phyloP scores from a whole-genome alignment of 1,284 basidiomycete genomes.

The Fomitiporia mediterranea region DNA sequence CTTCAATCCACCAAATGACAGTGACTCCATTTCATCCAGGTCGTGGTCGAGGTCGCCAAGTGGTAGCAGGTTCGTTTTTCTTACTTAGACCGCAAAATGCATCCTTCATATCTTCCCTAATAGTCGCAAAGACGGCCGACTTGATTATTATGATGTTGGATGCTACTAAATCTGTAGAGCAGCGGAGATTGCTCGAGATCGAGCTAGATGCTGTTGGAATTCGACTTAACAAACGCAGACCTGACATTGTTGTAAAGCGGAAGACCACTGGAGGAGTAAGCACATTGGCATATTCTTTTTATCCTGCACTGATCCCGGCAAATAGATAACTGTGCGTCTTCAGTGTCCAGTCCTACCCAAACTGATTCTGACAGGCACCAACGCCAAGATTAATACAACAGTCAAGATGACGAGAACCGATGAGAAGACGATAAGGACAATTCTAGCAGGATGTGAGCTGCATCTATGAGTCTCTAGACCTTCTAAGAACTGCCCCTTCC shows the following conservation, averaged over 20 bases:
- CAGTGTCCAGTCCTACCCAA: no score
- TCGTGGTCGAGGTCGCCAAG: slow-evolving; percentile 91
- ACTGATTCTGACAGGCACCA: background rate
- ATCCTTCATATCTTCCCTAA: background rate
- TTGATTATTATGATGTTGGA: slow-evolving; percentile 94
- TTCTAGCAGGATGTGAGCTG: slow-evolving; percentile 75
- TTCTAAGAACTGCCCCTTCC: slow-evolving; percentile 15
- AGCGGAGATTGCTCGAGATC: slow-evolving; percentile 81
- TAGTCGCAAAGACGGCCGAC: slow-evolving; percentile 93
- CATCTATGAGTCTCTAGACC: slow-evolving; percentile 9
- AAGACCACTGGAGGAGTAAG: slow-evolving; percentile 89
- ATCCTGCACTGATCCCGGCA: background rate
- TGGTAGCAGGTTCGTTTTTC: slow-evolving; percentile 69
- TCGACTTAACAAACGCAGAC: slow-evolving; percentile 83
- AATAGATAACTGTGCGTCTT: slow-evolving; percentile 50
- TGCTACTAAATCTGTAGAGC: slow-evolving; percentile 94
- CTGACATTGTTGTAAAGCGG: slow-evolving; percentile 83
- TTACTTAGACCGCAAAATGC: slow-evolving; percentile 1
- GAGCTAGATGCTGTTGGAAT: slow-evolving; percentile 98
- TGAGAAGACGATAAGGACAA: slow-evolving; percentile 90
- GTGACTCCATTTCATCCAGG: slow-evolving; percentile 36
- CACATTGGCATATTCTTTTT: background rate
- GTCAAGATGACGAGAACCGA: slow-evolving; percentile 94
- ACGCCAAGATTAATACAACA: slow-evolving; percentile 72
- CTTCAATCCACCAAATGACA: background rate